Evolutionary conservation across 1,284 basidiomycete genomes (phyloP).

Genomic region (Thecaphora frezii): DNA sequence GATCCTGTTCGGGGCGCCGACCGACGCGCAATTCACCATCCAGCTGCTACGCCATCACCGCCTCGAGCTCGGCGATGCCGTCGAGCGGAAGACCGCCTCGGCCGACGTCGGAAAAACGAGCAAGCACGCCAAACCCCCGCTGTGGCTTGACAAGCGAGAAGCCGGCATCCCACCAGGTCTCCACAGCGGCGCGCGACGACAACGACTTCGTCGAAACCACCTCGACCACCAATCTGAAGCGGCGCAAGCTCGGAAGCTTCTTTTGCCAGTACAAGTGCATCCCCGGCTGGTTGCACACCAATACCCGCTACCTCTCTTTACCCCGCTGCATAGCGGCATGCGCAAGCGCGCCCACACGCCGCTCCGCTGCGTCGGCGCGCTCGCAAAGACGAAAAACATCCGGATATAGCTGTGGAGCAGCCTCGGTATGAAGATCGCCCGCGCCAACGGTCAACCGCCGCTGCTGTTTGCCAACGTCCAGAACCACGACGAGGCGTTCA

Average conservation of each 20-base stretch:
- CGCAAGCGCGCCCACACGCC: conserved; percentile 43
- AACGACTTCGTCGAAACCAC: conserved; percentile 32
- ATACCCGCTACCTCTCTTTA: conserved; percentile 48
- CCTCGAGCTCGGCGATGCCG: conserved; percentile 25
- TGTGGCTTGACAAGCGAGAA: conserved; percentile 26
- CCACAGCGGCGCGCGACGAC: conserved; percentile 15
- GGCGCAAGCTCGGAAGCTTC: conserved; percentile 53
- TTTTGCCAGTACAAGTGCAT: conserved; percentile 56
- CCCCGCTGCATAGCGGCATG: conserved; percentile 45
- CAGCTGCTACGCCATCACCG: conserved; percentile 54
- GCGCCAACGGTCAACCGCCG: conserved; percentile 41
- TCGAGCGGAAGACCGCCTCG: conserved; percentile 12
- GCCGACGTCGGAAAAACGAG: conserved; percentile 23
- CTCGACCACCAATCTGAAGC: conserved; percentile 27
- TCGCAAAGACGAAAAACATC: conserved; percentile 54
- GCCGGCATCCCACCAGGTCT: conserved; percentile 31
- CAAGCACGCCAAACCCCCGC: conserved; percentile 11
- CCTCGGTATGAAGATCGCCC: conserved; percentile 47
- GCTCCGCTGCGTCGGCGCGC: conserved; percentile 42
- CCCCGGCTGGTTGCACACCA: conserved; percentile 53
- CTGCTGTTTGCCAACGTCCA: conserved; percentile 49
- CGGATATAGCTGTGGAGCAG: conserved; percentile 50
- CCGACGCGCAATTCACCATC: conserved; percentile 56
- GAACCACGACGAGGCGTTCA: conserved; percentile 56
- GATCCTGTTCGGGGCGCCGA: conserved; percentile 54